Evolutionary conservation across 2,329 filamentous ascomycete species (phyloP), one percentile per base, ranked within the genome.

Genomic region (Colletotrichum cereale): DNA sequence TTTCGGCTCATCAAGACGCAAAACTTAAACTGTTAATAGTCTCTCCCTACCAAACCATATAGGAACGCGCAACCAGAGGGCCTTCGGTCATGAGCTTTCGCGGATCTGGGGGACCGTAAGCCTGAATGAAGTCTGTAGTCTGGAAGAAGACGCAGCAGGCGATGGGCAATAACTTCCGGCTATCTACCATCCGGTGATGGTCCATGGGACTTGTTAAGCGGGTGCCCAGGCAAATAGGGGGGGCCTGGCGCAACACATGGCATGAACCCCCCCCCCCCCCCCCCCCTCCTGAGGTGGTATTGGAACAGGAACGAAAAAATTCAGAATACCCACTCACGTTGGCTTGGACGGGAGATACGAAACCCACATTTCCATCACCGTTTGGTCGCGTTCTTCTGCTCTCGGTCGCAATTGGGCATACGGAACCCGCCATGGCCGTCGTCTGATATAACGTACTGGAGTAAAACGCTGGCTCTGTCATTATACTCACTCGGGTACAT

Each of bases 281-380:
- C 40, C 21, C 26, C 16, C n/a, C 52, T 18, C 21, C 12, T 29
- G 55, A 42, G 26, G 36, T 63, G 61, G 61, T 34, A 55, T 55
- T 34, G 50, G 53, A 63, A 11, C 36, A 55, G 36, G 26, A 21
- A 21, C 10, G 42, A 55, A 63, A 52, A 55, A 52, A 36, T 52
- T 62, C 31, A 31, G 34, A 24, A 63, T 47, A n/a, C n/a, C 44
- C 44, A 48, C 48, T 47, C 61, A 53, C 61, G 18, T 53, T 34
- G 61, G 48, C 10, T 26, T 42, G 29, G 34, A 55, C 26, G 21
- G 61, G 36, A 16, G 2, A 16, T 34, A 21, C 10, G 26, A 38
- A 55, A 44, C 36, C 61, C 61, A 63, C 61, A 44, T 24, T 42
- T 40, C 61, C 38, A 42, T 42, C n/a, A 36, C 48, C n/a, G 29